Evolutionary conservation across 345 rosid species (phyloP), one percentile per base, ranked within the genome.

Genomic region (Kernera saxatilis): DNA sequence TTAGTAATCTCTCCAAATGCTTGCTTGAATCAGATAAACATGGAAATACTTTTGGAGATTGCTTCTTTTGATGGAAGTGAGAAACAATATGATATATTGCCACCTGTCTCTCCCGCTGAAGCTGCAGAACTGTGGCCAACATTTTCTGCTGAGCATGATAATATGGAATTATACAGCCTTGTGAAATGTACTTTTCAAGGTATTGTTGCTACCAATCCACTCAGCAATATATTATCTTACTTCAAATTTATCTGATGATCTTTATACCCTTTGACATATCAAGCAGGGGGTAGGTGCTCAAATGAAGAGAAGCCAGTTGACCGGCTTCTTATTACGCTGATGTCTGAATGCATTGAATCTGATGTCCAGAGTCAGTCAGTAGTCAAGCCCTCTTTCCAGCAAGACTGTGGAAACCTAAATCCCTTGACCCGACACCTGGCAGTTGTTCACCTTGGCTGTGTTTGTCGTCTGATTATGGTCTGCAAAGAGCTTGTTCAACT

Each of bases 351-450:
- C 56, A 54, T 80, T 57, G 86, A 83, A 61, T 79, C 88, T 60
- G 92, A 84, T 66, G 73, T 79, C 67, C 87, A 78, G 74, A 61
- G 68, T 62, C 83, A 77, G 64, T 83, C 83, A 40, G 77, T 71
- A 22, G 69, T 36, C 44, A 80, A 77, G 43, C 72, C 85, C 58
- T 18, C 77, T 66, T 62, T 73, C 45, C 83, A 68, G 69, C 84
- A 81, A 65, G 84, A 86, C 79, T 60, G 67, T 78, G 81, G 85
- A 76, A 82, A 75, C 55, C 77, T 88, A 73, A 78, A 81, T 61
- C 88, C 84, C 73, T 75, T 87, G 32, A 83, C 81, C 60, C 96
- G 85, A 77, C 97, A 91, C 72, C 89, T 91, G 87, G 95, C 95
- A 49, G 81, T 88, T 78, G 82, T 82, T 72, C 98, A 94, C 64